A percentile compares a stretch with the other conserved stretches of the same genome.
Evolutionary conservation across 2,329 filamentous ascomycete genomes (phyloP).

Genomic region (Exophiala sideris): DNA sequence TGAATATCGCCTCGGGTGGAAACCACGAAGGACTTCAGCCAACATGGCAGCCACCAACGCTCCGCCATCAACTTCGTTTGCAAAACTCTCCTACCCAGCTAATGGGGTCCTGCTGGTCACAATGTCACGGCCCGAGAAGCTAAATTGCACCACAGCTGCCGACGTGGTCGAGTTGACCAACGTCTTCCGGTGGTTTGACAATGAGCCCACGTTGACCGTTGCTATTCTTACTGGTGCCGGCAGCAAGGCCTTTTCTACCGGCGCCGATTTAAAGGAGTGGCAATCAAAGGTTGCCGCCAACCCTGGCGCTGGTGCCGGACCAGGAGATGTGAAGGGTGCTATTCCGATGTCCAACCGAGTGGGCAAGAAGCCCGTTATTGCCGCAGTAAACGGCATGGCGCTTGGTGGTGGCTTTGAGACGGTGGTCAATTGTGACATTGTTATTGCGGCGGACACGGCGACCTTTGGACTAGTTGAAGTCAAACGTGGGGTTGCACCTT

Average conservation of each 20-base stretch:
- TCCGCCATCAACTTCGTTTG: background rate
- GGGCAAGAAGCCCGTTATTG: constrained; percentile 71
- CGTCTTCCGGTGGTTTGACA: constrained; percentile 44
- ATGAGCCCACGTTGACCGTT: constrained; percentile 38
- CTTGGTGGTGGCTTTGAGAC: constrained; percentile 76
- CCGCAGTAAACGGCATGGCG: constrained; percentile 70
- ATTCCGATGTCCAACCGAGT: constrained; percentile 48
- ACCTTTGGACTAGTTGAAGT: constrained; percentile 68
- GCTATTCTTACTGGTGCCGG: constrained; percentile 42
- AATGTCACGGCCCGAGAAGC: constrained; percentile 38
- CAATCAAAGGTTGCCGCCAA: constrained; percentile 25
- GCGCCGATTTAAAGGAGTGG: constrained; percentile 44
- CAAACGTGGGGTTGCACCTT: constrained; percentile 64
- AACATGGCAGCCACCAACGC: background rate
- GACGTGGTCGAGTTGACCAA: constrained; percentile 34
- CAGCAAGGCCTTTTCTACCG: constrained; percentile 41
- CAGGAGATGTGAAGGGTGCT: constrained; percentile 5
- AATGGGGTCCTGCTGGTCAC: constrained; percentile 45
- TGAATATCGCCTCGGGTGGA: background rate
- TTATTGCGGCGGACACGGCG: constrained; percentile 51
- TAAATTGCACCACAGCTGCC: constrained; percentile 40
- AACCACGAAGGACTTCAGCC: background rate
- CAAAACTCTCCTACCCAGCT: constrained; percentile 39
- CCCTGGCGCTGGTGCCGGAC: background rate
- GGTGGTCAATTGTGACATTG: constrained; percentile 67